Conservation (phyloP, 108 stramenopile genomes). For the Fragilariopsis cylindrus region DNA sequence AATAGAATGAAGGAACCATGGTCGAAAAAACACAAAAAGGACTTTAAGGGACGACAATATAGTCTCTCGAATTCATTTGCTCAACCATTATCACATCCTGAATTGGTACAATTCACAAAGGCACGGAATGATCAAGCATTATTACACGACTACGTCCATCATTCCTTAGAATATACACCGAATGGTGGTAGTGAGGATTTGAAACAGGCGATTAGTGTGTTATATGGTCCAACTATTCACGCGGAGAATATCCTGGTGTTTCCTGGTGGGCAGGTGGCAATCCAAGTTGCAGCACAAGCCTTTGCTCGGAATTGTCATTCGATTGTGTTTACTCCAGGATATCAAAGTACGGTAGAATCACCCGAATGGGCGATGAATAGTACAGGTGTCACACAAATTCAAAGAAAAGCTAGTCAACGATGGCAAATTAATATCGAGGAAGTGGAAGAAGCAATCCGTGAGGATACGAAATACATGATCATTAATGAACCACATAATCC, state of each 20-base stretch:
- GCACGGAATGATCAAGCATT: constrained; percentile 41
- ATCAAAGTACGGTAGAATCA: constrained; percentile 70
- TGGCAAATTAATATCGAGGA: constrained; percentile 66
- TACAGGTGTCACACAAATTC: constrained; percentile 53
- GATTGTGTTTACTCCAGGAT: constrained; percentile 78
- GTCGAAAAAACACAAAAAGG: constrained; percentile 71
- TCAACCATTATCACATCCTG: constrained; percentile 54
- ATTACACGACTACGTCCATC: constrained; percentile 48
- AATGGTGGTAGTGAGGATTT: constrained; percentile 77
- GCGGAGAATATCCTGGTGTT: constrained; percentile 67
- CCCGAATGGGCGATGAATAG: constrained; percentile 43
- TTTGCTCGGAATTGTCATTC: constrained; percentile 57
- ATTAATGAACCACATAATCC: constrained; percentile 84
- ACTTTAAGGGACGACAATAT: constrained; percentile 51
- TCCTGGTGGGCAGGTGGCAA: constrained; percentile 78
- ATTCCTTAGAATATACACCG: constrained; percentile 64
- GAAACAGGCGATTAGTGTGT: constrained; percentile 57
- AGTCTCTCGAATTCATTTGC: constrained; percentile 83
- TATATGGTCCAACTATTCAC: constrained; percentile 47
- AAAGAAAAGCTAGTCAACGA: constrained; percentile 36
- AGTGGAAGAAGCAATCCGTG: constrained; percentile 52
- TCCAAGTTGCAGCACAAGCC: constrained; percentile 72
- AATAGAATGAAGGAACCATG: constrained; percentile 43
- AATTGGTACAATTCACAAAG: constrained; percentile 48
- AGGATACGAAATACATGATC: constrained; percentile 60